Base-by-base conservation (phyloP, 768 basidiomycete species). In the Guyanaporus albipodus region DNA sequence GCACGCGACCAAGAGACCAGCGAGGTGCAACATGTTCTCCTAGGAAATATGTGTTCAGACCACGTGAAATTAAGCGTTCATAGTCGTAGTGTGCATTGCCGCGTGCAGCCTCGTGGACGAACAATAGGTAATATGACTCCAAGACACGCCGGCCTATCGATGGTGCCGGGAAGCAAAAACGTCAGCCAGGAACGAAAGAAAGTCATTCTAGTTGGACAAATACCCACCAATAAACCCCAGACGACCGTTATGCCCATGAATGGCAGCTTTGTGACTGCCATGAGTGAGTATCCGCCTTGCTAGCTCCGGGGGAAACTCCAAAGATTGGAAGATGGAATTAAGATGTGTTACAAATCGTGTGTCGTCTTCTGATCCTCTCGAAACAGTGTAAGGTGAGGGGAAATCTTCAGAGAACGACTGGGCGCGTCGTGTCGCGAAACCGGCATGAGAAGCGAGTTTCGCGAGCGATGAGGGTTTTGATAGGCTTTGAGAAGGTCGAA, bases 231-330 rank as follows among this genome's bases (percentile, higher is more conserved):
- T 73, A 57, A 91, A 92, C 33, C 76, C 71, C 36, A 87, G 67
- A 9, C 80, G 80, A 37, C 76, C 80, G 56, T 91, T 91, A 61
- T 90, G 86, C 2, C 89, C 86, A 42, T 74, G 64, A 38, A 62
- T 52, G 23, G 87, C 83, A 44, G 78, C 71, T 38, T 72, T 77
- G 66, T 88, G 89, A 66, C 86, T 88, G 7, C 74, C 73, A 60
- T 92, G 90, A 3, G 90, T 92, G 53, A 91, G 69, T 51, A 88
- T 74, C 48, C 89, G 79, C 53, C 74, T 73, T 8, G 87, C 84
- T 37, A 90, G 71, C 53, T 86, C 83, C 5, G 73, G 71, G 11
- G 85, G 79, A 63, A 92, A 91, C 39, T 77, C 68, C 38, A 91
- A 70, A 12, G 83, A 77, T 4, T 76, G 66, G 54, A 88, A 89